Evolutionary conservation across 345 rosid genomes (phyloP).

Genomic region (Erodium maritimum): DNA sequence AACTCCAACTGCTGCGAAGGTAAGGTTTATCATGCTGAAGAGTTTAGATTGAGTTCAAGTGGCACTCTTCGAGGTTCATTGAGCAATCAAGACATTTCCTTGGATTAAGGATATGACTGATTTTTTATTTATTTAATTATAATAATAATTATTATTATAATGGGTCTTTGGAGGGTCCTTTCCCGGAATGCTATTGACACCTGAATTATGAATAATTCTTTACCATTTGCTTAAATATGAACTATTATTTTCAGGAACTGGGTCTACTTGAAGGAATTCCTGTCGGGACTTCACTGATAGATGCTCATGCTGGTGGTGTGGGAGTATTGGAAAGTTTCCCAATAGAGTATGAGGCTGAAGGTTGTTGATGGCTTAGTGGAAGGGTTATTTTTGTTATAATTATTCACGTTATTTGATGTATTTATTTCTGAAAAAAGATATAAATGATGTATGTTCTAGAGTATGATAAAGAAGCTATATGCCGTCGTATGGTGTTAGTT

Average conservation of each 20-base stretch:
- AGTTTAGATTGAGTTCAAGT: slow-evolving; percentile 25
- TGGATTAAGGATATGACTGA: neutral
- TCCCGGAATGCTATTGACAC: too few species aligned
- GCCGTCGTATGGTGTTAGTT: slow-evolving; percentile 74
- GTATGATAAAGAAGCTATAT: slow-evolving; percentile 50
- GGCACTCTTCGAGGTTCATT: slow-evolving; percentile 30
- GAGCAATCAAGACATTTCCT: slow-evolving; percentile 11
- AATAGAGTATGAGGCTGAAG: slow-evolving; percentile 23
- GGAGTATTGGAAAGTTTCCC: slow-evolving; percentile 82
- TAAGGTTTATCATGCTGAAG: slow-evolving; percentile 28
- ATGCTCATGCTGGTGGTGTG: slow-evolving; percentile 98
- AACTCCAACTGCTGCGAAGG: slow-evolving; percentile 84
- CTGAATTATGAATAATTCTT: neutral
- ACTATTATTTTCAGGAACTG: slow-evolving; percentile 42
- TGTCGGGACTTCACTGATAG: slow-evolving; percentile 83
- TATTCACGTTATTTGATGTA: slow-evolving; percentile 1
- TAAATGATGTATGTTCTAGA: slow-evolving; percentile 14
- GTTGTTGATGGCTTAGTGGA: slow-evolving; percentile 18
- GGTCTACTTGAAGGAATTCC: slow-evolving; percentile 75
- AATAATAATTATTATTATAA: too few species aligned
- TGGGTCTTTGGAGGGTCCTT: too few species aligned
- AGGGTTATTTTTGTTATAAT: neutral
- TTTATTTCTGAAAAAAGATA: neutral
- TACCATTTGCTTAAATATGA: slow-evolving; percentile 1
- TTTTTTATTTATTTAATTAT: too few species aligned